Evolutionary conservation across 2,329 filamentous ascomycete species (phyloP).

Genomic region (Plectosphaerella cucumerina): DNA sequence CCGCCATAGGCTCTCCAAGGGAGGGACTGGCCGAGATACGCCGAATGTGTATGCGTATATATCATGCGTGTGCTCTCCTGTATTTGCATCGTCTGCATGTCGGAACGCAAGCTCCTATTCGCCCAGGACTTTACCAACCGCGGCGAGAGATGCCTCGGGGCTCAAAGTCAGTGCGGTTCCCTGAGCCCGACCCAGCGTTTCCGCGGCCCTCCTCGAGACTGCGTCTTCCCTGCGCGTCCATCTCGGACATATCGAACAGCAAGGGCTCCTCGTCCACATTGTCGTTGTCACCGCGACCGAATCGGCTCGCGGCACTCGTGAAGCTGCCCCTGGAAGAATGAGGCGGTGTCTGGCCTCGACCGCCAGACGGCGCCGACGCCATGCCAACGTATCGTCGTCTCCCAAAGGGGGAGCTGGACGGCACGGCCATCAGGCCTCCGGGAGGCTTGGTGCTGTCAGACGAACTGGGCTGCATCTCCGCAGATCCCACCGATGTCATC

Average conservation of each 20-base stretch:
- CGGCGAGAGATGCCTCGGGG: constrained; percentile 28
- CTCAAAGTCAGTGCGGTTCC: constrained; percentile 34
- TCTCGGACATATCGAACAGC: constrained; percentile 70
- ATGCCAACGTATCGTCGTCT: constrained; percentile 42
- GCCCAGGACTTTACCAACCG: constrained; percentile 24
- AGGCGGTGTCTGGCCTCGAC: constrained; percentile 36
- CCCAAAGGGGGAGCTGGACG: constrained; percentile 41
- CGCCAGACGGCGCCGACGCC: constrained; percentile 22
- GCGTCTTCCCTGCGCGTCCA: constrained; percentile 54
- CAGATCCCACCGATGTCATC: constrained; percentile 32
- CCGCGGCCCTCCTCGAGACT: constrained; percentile 52
- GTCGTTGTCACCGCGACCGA: constrained; percentile 37
- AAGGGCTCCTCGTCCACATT: constrained; percentile 64
- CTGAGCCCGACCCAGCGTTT: constrained; percentile 29
- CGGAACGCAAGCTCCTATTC: constrained; percentile 5
- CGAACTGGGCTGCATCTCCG: constrained; percentile 34
- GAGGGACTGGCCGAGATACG: not conserved
- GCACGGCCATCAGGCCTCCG: constrained; percentile 34
- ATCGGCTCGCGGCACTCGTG: constrained; percentile 31
- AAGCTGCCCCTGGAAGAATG: constrained; percentile 43
- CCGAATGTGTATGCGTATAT: not conserved
- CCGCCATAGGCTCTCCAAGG: too few relatives aligned
- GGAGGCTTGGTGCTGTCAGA: constrained; percentile 41
- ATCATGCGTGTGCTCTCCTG: not conserved
- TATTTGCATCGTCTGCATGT: not conserved